Evolutionary conservation across 768 basidiomycete genomes (phyloP).

Genomic region (Termitomyces sp.): DNA sequence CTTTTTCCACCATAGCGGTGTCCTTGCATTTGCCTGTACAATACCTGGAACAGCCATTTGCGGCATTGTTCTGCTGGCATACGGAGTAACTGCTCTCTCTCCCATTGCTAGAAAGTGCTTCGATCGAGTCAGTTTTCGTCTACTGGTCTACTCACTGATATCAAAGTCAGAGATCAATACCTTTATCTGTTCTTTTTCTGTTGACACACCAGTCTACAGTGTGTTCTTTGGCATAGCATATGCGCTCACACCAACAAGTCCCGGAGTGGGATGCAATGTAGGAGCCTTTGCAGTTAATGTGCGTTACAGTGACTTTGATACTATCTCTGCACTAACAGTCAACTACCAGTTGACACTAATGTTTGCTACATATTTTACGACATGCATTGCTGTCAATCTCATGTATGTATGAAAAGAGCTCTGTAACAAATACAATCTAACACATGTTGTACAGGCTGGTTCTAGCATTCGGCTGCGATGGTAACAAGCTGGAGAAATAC

Average conservation of each 20-base stretch:
- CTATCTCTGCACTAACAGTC: neutral
- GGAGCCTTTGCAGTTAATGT: slow-evolving; percentile 19
- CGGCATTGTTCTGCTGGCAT: slow-evolving; percentile 7
- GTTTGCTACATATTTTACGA: slow-evolving; percentile 19
- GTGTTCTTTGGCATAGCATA: slow-evolving; percentile 17
- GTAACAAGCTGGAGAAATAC: slow-evolving; percentile 21
- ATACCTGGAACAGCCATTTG: slow-evolving; percentile 9
- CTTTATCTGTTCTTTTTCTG: neutral
- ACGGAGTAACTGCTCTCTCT: neutral
- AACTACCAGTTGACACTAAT: slow-evolving; percentile 10
- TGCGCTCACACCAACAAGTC: slow-evolving; percentile 7
- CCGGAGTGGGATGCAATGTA: slow-evolving; percentile 11
- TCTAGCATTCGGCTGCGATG: slow-evolving; percentile 19
- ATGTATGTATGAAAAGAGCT: too few species aligned
- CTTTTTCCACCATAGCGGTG: neutral
- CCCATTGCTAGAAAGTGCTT: slow-evolving; percentile 1
- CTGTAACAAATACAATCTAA: too few species aligned
- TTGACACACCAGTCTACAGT: neutral
- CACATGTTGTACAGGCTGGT: slow-evolving; percentile 13
- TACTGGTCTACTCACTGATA: slow-evolving; percentile 3
- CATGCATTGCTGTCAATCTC: slow-evolving; percentile 21
- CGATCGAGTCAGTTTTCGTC: slow-evolving; percentile 14
- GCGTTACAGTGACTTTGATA: neutral
- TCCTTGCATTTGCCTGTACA: slow-evolving; percentile 2
- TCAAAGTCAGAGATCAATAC: slow-evolving; percentile 3